Evolutionary conservation across 192 early-diverging fungal species (phyloP), one percentile per base, ranked within the genome.

Genomic region (Mortierella alpina): DNA sequence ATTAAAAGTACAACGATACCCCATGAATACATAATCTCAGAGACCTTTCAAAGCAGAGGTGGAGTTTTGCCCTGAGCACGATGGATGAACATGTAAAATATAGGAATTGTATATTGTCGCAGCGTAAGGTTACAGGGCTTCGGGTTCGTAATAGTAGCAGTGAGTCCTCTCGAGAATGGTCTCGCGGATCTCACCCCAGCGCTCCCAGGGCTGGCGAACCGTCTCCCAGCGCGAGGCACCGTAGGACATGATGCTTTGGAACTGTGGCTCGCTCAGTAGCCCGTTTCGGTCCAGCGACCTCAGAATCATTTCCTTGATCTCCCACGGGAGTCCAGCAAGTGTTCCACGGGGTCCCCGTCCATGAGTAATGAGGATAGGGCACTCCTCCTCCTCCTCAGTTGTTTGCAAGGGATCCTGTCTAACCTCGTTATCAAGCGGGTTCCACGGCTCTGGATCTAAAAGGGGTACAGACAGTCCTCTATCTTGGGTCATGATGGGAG

Each of bases 241-340:
- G 17, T 80, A 72, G 7, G 15, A 44, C 69, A 80, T 67, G n/a
- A 80, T 66, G 14, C 64, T 47, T 49, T 80, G 77, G 70, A 80
- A 80, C 55, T 80, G 77, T 45, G 49, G 57, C 46, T 72, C 77
- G 39, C 77, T 72, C 59, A 80, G 47, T 40, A 80, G 20, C 2
- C 77, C 70, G 23, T 72, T 41, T 9, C 14, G 59, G 57, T 80
- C 77, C 57, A 80, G n/a, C 9, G 39, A 39, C 22, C 70, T 57
- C 17, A 80, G 54, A 48, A 80, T 80, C 77, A 80, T 72, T 53
- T 68, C 77, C 60, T 80, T 80, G 49, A 80, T 63, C 57, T 80
- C 77, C 69, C 69, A 80, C 1, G 77, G 77, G 6, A 80, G 23
- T 2, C 59, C 58, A 1, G 77, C 69, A 22, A 80, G 58, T 9